Base-by-base conservation (phyloP, 352 stramenopile genomes). In the Phytophthora sp. region DNA sequence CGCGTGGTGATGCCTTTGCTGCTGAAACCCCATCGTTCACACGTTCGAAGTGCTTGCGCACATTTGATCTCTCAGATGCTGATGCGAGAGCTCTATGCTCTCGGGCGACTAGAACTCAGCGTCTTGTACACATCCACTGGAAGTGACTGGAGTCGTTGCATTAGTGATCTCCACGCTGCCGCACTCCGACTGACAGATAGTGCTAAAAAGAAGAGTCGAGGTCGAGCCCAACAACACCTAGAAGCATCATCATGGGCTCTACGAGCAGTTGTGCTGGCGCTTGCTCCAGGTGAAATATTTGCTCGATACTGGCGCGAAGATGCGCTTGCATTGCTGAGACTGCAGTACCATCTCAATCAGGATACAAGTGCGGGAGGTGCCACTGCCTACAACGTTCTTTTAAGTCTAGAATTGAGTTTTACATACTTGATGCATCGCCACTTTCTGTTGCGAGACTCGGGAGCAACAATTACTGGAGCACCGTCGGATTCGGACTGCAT, bases 271-370 rank as follows among this genome's bases (percentile, higher is more conserved):
- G 66, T 87, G 12, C 50, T 92, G 34, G 74, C 72, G 4, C 49
- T 91, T 1, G 55, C 78, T 20, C 79, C 82, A 3, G 72, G 66
- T 4, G 84, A 91, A 45, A 83, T 92, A 28, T 94, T 92, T 13
- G 64, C 50, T 15, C 77, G 79, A 0, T 92, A 91, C 30, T 94
- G 85, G 82, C 83, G 80, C 38, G 83, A 92, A 38, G 85, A 94
- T 42, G 57, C 72, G 2, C 69, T 82, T 10, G 67, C 72, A 3
- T 49, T 92, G 9, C 50, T 91, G 6, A 71, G 79, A 21, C 58
- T 89, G 6, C 82, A 91, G 54, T 82, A 78, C 17, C 73, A 89
- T 41, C 72, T 90, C n/a, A 86, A 87, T 58, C 90, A 92, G 53
- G 81, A 90, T 23, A 50, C 65, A 0, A 53, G 23, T 3, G 65